Conservation (phyloP, 768 basidiomycete genomes). For the Pulveroboletus sp. region DNA sequence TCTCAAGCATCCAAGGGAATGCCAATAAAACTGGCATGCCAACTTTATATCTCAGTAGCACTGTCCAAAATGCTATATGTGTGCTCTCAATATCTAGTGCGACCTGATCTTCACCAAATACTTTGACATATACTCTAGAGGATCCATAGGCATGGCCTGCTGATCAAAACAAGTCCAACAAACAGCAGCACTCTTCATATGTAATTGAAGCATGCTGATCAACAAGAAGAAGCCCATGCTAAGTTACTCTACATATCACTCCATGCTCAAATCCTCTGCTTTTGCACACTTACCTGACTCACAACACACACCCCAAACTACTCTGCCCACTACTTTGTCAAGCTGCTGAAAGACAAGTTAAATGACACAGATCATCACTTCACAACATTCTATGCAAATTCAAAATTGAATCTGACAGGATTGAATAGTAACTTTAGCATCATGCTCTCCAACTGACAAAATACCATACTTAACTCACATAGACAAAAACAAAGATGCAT, state of each 20-base stretch:
- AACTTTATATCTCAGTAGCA: not conserved
- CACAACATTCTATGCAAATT: too few relatives aligned
- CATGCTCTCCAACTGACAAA: too few relatives aligned
- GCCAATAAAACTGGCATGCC: not conserved
- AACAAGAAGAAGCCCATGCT: not conserved
- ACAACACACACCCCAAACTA: not conserved
- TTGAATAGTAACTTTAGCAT: too few relatives aligned
- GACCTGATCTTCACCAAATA: not conserved
- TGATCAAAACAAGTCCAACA: not conserved
- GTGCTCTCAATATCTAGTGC: not conserved
- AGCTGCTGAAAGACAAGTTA: not conserved
- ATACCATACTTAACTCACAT: too few relatives aligned
- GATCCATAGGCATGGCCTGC: not conserved
- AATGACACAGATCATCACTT: not conserved
- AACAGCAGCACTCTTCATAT: not conserved
- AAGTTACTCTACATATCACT: too few relatives aligned
- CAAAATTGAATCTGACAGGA: too few relatives aligned
- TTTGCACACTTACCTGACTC: too few relatives aligned
- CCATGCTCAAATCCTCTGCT: too few relatives aligned
- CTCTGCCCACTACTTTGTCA: not conserved
- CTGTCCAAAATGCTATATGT: constrained; percentile 1
- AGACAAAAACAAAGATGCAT: too few relatives aligned
- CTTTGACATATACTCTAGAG: not conserved
- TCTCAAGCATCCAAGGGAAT: not conserved
- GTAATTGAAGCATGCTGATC: not conserved